phyloP scores from a whole-genome alignment of 768 basidiomycete species.

The Leccinum boreale region DNA sequence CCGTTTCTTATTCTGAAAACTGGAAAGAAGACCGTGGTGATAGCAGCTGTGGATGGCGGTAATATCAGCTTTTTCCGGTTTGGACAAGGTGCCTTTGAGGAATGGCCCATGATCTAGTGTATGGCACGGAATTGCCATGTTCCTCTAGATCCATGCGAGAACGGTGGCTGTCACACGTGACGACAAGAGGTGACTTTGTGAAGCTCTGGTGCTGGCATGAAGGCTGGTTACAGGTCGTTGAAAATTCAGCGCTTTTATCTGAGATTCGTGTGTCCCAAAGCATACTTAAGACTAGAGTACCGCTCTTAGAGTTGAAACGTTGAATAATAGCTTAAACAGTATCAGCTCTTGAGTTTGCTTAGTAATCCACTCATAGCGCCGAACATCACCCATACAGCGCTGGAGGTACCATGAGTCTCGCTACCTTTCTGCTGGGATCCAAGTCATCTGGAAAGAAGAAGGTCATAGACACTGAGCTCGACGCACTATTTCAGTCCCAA shows the following conservation, averaged over 20 bases:
- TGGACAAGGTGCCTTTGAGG: conserved; percentile 79
- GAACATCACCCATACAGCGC: too few species aligned
- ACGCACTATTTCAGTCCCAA: conserved; percentile 56
- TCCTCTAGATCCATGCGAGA: neutral
- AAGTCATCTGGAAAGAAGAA: conserved; percentile 34
- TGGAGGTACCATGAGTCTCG: conserved; percentile 42
- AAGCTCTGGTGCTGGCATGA: neutral
- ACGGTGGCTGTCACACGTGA: too few species aligned
- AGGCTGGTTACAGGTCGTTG: neutral
- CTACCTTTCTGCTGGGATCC: conserved; percentile 47
- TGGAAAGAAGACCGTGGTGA: conserved; percentile 78
- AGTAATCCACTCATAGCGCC: too few species aligned
- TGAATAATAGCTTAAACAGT: too few species aligned
- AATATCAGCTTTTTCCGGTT: conserved; percentile 88
- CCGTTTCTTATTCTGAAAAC: conserved; percentile 80
- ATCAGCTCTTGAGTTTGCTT: too few species aligned
- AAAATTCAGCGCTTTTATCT: neutral
- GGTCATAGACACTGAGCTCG: conserved; percentile 57
- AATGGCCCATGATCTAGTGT: conserved; percentile 63
- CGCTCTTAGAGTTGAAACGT: too few species aligned
- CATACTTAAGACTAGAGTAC: neutral
- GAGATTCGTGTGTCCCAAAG: neutral
- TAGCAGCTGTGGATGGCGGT: conserved; percentile 87
- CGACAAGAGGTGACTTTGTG: neutral
- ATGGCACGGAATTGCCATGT: neutral